Evolutionary conservation across 805 yeast genomes (phyloP), one percentile per base, ranked within the genome.

Genomic region (Spathaspora passalidarum): DNA sequence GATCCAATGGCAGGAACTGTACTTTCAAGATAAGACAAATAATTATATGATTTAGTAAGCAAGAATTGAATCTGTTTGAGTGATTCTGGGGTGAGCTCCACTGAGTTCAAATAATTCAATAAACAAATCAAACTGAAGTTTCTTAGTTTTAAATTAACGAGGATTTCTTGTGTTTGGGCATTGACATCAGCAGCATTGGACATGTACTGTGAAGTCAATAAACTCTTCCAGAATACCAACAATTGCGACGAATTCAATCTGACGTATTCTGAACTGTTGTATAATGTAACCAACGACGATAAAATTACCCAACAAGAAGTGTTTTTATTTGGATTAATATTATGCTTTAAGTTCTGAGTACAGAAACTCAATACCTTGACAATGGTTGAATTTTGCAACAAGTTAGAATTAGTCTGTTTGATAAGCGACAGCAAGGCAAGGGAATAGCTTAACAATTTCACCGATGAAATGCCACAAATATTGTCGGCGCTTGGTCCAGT

Each of bases 361-460:
- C 76, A 72, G 47, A 69, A 72, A 65, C 76, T 70, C 49, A 72
- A 56, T 9, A 72, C 58, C 44, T 69, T 69, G 17, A 72, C 70
- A 17, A 71, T 59, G 2, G 72, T 67, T 5, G 76, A 57, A 43
- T 69, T 69, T 47, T 70, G 75, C 5, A 72, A 53, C 13, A 62
- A 48, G 1, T 62, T 56, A 8, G 65, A 55, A 17, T 68, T 65
- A 1, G 75, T 62, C 38, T 66, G 69, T 45, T 61, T 67, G 16
- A 72, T 56, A 19, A 71, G 53, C 0, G 72, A 52, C 60, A 62
- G 62, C 29, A 72, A 55, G 1, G 68, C 64, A 36, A 72, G 58
- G 1, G 76, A 62, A 50, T 61, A 66, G 16, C 68, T 64, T 25
- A 63, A 46, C 16, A 71, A 48, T 40, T 56, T 61, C 2, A 61